Conservation (phyloP, 768 basidiomycete species). For the Peribolospora kevripleyi region DNA sequence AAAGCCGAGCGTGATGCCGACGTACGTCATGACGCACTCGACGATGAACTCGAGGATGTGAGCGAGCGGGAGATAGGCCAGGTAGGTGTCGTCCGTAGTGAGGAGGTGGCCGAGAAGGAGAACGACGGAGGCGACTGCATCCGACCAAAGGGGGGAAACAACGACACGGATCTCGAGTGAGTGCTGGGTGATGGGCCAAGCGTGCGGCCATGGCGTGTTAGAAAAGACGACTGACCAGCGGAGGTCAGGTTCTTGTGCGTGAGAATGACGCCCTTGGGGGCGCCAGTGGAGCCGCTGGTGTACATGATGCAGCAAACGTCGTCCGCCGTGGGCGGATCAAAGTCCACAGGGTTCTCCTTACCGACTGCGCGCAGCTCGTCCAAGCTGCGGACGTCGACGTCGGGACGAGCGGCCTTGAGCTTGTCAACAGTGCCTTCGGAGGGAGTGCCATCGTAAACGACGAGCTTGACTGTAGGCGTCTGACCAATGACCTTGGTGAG, state of each 20-base stretch:
- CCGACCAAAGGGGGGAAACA: neutral
- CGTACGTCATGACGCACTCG: constrained; percentile 48
- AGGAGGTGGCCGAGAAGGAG: constrained; percentile 35
- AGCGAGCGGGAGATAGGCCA: constrained; percentile 10
- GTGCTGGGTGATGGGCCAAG: no score
- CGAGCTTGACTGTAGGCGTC: constrained; percentile 47
- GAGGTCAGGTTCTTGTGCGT: constrained; percentile 68
- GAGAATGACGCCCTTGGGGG: constrained; percentile 83
- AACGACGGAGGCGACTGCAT: constrained; percentile 46
- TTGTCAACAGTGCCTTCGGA: constrained; percentile 29
- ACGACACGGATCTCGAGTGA: no score
- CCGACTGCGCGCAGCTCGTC: constrained; percentile 52
- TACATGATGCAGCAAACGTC: constrained; percentile 52
- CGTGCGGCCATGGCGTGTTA: neutral
- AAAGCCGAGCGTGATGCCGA: constrained; percentile 63
- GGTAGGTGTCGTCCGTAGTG: constrained; percentile 30
- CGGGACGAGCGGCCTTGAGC: constrained; percentile 28
- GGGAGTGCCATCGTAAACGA: constrained; percentile 60
- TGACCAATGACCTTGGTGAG: constrained; percentile 44
- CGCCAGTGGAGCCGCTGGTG: constrained; percentile 68
- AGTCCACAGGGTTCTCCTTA: constrained; percentile 29
- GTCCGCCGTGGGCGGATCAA: constrained; percentile 28
- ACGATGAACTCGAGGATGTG: constrained; percentile 92
- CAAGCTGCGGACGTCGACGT: constrained; percentile 35
- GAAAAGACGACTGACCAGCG: constrained; percentile 21